Evolutionary conservation across 345 rosid genomes (phyloP).

Genomic region (Gossypium stocksii): DNA sequence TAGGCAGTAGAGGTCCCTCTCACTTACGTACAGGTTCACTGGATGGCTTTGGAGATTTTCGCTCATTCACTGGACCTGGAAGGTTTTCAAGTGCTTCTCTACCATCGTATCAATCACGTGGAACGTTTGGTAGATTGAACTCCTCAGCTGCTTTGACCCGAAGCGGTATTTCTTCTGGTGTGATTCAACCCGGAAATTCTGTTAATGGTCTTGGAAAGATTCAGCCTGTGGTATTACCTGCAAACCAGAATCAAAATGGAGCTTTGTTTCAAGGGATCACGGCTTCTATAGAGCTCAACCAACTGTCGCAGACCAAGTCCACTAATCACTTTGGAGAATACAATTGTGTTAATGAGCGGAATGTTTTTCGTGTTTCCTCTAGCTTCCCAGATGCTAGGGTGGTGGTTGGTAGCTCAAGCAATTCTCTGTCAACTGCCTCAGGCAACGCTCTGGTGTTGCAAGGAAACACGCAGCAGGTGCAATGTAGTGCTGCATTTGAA

Average conservation of each 20-base stretch:
- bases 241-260: constrained; percentile 37
- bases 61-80: constrained; percentile 43
- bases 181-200: constrained; percentile 41
- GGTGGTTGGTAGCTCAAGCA: constrained; percentile 38
- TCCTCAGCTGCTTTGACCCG: constrained; percentile 44
- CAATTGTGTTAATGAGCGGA: constrained; percentile 30
- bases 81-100: constrained; percentile 42
- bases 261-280: constrained; percentile 38
- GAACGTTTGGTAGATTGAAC: constrained; percentile 52
- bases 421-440: constrained; percentile 33
- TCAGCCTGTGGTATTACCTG: constrained; percentile 35
- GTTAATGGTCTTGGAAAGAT: constrained; percentile 42
- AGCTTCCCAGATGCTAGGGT: constrained; percentile 36
- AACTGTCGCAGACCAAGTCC: constrained; percentile 39
- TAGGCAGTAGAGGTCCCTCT: constrained; percentile 52
- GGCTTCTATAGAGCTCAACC: constrained; percentile 44
- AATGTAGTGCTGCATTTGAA: constrained; percentile 28
- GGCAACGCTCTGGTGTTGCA: constrained; percentile 42
- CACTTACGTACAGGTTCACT: constrained; percentile 46
- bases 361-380: constrained; percentile 24
- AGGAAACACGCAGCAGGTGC: constrained; percentile 31
- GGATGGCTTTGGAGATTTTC: constrained; percentile 57
- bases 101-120: constrained; percentile 43
- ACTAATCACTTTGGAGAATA: constrained; percentile 37
- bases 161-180: constrained; percentile 53